Evolutionary conservation across 331 rosid species (phyloP).

Genomic region (Saraca asoca): DNA sequence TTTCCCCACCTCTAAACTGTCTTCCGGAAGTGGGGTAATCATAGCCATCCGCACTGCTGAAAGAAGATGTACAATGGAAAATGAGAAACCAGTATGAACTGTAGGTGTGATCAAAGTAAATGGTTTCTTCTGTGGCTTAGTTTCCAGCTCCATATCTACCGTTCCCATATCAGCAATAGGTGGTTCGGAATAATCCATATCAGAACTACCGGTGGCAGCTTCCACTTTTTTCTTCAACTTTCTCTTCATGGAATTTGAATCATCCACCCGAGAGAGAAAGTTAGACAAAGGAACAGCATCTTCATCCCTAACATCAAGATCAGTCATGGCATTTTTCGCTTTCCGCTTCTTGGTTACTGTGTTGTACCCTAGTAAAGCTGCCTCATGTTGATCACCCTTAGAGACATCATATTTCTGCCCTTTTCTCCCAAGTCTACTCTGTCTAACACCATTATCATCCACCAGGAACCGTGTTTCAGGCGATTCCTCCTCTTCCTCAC

Average conservation of each 20-base stretch:
- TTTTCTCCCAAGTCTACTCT: conserved; percentile 53
- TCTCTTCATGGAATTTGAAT: conserved; percentile 53
- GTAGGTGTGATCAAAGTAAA: conserved; percentile 86
- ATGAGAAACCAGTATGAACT: conserved; percentile 90
- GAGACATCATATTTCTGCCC: conserved; percentile 50
- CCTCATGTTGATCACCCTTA: conserved; percentile 49
- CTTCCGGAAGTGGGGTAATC: conserved; percentile 70
- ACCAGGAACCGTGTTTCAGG: conserved; percentile 44
- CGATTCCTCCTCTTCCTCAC: conserved; percentile 58
- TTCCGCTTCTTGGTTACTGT: conserved; percentile 64
- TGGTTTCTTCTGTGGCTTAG: conserved; percentile 77
- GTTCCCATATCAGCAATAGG: conserved; percentile 52
- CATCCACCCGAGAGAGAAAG: conserved; percentile 41
- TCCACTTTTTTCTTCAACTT: conserved; percentile 73
- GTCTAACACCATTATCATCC: conserved; percentile 54
- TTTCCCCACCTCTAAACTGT: conserved; percentile 55
- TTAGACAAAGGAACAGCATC: conserved; percentile 46
- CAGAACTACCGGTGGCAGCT: conserved; percentile 54
- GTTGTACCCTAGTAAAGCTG: conserved; percentile 67
- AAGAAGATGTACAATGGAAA: conserved; percentile 89
- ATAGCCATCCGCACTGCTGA: conserved; percentile 92
- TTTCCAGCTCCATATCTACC: conserved; percentile 70
- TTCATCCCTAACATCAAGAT: conserved; percentile 51
- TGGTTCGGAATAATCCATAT: conserved; percentile 62
- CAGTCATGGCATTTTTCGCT: conserved; percentile 52